Conservation (phyloP, 192 early-diverging fungal genomes). For the Backusella luteola region DNA sequence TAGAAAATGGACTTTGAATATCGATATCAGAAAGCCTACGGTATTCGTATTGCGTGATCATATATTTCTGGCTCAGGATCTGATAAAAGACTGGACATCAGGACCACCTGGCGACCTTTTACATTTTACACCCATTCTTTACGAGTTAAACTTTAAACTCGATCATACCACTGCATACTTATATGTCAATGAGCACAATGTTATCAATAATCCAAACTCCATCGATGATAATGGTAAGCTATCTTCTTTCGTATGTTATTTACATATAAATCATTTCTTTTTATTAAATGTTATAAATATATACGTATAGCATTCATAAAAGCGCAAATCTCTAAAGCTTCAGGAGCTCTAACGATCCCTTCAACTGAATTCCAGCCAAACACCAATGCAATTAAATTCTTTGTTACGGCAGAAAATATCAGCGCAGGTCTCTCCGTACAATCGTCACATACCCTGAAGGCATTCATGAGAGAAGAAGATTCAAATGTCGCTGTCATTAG, state of each 20-base stretch:
- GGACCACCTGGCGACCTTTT: constrained; percentile 48
- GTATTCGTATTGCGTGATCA: constrained; percentile 72
- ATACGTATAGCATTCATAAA: constrained; percentile 16
- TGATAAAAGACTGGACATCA: constrained; percentile 67
- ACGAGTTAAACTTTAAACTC: constrained; percentile 53
- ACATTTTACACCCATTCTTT: constrained; percentile 70
- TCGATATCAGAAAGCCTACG: constrained; percentile 39
- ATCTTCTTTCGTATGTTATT: background rate
- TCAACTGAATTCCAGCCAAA: constrained; percentile 58
- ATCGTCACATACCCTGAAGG: constrained; percentile 61
- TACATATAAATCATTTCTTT: background rate
- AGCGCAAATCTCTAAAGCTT: constrained; percentile 33
- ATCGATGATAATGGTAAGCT: constrained; percentile 69
- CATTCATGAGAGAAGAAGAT: constrained; percentile 55
- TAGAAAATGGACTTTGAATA: constrained; percentile 65
- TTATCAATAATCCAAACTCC: constrained; percentile 70
- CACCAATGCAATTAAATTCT: constrained; percentile 51
- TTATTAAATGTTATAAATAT: background rate
- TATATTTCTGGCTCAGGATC: constrained; percentile 69
- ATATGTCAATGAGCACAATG: constrained; percentile 75
- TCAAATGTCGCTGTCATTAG: constrained; percentile 45
- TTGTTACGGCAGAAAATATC: constrained; percentile 51
- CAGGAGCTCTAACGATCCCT: constrained; percentile 46
- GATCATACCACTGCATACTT: constrained; percentile 54
- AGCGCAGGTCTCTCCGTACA: constrained; percentile 52